Conservation (phyloP, 129 eudicot species). For the Helianthus annuus region HanXRQr2.0-SUNRISE NC_035448.2:54614061-54614560, state of each 20-base stretch:
- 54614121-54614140: conserved; percentile 5
- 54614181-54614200: conserved; percentile 2
- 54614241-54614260: background rate
- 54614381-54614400: too few relatives aligned
- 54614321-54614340: background rate
- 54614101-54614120: background rate
- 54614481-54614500: conserved; percentile 3
- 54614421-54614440: too few relatives aligned
- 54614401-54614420: conserved; percentile 1
- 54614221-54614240: conserved; percentile 4
- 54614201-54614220: background rate
- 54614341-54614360: background rate
- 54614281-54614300: background rate
- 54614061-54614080: conserved; percentile 7
- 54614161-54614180: conserved; percentile 11
- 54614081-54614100: conserved; percentile 5
- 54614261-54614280: background rate
- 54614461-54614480: too few relatives aligned
- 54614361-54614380: background rate
- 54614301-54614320: background rate
- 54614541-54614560: background rate
- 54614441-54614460: background rate
- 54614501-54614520: background rate
- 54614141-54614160: background rate
- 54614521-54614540: conserved; percentile 9